Percentiles rank a stretch among this genome's conserved stretches.
These are phyloP conservation scores for Alnus rubra DNA, from an alignment of 306 rosid genomes.

Conservation along the genomic window DNA sequence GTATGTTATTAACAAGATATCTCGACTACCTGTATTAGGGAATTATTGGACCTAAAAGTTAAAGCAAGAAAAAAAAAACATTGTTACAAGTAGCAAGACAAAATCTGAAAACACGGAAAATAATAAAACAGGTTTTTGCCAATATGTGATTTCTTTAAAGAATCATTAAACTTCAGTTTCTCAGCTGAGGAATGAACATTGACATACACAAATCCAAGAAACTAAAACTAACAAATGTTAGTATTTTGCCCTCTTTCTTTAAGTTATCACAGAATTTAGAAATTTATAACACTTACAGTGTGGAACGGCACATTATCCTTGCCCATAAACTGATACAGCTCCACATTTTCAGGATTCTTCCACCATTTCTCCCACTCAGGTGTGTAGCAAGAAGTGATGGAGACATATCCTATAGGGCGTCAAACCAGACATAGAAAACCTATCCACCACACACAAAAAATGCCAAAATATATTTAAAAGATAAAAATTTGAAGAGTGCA, in stretches of 20 bases:
- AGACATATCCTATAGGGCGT: conserved; percentile 96
- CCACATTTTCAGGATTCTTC: conserved; percentile 94
- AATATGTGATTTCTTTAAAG: background rate
- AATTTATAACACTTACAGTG: conserved; percentile 57
- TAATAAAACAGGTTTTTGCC: too few species aligned
- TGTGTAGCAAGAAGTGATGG: conserved; percentile 90
- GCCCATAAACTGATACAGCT: conserved; percentile 95
- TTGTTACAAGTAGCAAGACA: background rate
- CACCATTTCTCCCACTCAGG: conserved; percentile 97
- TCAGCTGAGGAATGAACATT: background rate
- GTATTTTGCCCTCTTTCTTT: background rate
- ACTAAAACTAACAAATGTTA: background rate
- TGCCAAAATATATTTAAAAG: background rate
- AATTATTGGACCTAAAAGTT: background rate
- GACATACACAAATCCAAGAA: background rate
- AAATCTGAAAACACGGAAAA: background rate
- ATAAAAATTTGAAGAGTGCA: background rate
- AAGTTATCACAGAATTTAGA: background rate
- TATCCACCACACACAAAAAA: conserved; percentile 24
- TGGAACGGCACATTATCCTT: conserved; percentile 99
- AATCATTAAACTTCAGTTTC: background rate
- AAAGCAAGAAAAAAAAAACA: background rate
- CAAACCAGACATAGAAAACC: conserved; percentile 99
- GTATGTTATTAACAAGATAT: background rate
- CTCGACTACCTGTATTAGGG: background rate